phyloP scores from a whole-genome alignment of 495 filamentous ascomycete species.

The Geoglossum glabrum region DNA sequence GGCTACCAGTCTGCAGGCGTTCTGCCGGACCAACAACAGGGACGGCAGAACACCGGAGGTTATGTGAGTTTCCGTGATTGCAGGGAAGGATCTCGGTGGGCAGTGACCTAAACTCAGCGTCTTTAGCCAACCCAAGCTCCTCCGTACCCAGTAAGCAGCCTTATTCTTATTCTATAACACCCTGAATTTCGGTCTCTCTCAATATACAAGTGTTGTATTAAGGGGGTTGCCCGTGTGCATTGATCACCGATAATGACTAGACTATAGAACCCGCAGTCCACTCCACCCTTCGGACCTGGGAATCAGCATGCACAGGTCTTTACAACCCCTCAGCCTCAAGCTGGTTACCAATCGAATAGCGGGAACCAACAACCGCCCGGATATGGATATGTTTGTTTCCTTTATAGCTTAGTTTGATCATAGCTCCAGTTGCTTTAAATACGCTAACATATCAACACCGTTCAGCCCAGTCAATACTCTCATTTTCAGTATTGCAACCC shows the following conservation, averaged over 20 bases:
- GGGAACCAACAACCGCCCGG: slow-evolving; percentile 1
- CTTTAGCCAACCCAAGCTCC: slow-evolving; percentile 10
- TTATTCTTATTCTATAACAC: background rate
- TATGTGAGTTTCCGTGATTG: slow-evolving; percentile 5
- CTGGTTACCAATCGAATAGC: too few relatives aligned
- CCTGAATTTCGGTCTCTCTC: background rate
- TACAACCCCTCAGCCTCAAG: too few relatives aligned
- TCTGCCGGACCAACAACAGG: background rate
- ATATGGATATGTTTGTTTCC: background rate
- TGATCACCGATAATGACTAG: slow-evolving; percentile 8
- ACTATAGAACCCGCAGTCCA: slow-evolving; percentile 4
- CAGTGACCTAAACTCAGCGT: background rate
- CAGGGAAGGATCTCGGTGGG: background rate
- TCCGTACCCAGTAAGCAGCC: slow-evolving; percentile 6
- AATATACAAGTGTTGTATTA: background rate
- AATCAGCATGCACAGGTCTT: background rate
- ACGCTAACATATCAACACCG: background rate
- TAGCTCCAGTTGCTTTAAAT: background rate
- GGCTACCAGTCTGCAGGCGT: slow-evolving; percentile 1
- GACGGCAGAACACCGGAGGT: slow-evolving; percentile 6
- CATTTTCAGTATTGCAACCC: slow-evolving; percentile 9
- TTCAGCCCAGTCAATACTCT: slow-evolving; percentile 3
- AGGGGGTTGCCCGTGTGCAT: background rate
- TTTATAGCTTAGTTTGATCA: background rate
- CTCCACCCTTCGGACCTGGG: slow-evolving; percentile 1